phyloP scores from a whole-genome alignment of 2,329 filamentous ascomycete species.

The Ophiobolus disseminans region DNA sequence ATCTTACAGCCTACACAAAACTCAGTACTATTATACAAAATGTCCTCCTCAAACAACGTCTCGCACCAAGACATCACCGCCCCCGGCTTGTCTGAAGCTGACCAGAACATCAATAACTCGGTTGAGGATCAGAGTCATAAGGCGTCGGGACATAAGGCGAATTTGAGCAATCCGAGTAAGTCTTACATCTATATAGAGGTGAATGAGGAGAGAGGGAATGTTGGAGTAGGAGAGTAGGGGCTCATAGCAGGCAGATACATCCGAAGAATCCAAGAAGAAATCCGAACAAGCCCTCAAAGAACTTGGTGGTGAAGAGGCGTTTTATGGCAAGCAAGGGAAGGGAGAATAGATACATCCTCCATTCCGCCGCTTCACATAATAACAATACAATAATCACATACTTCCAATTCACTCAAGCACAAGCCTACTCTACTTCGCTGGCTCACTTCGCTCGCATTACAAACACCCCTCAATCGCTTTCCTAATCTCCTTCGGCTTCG shows the following conservation, averaged over 20 bases:
- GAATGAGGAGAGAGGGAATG: too few species aligned
- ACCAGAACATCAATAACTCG: conserved; percentile 34
- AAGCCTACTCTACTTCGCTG: not conserved
- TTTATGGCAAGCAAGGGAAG: conserved; percentile 53
- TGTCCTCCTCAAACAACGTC: conserved; percentile 8
- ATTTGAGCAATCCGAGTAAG: conserved; percentile 57
- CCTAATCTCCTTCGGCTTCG: conserved; percentile 28
- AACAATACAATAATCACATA: too few species aligned
- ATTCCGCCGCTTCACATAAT: too few species aligned
- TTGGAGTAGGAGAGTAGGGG: too few species aligned
- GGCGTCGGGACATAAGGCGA: conserved; percentile 55
- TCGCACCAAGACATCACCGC: conserved; percentile 22
- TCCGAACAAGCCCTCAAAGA: conserved; percentile 51
- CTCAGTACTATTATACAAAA: not conserved
- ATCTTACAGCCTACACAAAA: not conserved
- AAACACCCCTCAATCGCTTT: conserved; percentile 33
- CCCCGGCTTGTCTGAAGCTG: conserved; percentile 23
- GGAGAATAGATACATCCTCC: conserved; percentile 41
- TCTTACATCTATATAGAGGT: too few species aligned
- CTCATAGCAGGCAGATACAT: conserved; percentile 17
- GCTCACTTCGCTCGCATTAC: conserved; percentile 4
- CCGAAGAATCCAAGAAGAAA: conserved; percentile 53
- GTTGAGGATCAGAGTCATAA: conserved; percentile 26
- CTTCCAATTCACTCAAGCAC: not conserved
- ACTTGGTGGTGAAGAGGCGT: conserved; percentile 54